Conservation (phyloP, 2,329 filamentous ascomycete species). For the Cadophora sp. region DNA sequence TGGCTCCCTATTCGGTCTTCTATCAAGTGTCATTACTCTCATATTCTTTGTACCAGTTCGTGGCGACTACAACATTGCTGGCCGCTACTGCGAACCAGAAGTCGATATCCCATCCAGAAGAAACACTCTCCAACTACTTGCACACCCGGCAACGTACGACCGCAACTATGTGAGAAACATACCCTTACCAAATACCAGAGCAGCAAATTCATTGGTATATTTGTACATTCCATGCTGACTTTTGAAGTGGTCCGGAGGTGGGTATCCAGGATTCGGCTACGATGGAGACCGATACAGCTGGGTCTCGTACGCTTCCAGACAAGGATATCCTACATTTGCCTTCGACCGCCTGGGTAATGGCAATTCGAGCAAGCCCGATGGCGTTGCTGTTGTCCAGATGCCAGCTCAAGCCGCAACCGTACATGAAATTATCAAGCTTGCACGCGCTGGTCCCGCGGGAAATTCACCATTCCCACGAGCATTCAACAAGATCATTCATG, state of each 20-base stretch:
- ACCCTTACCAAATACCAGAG: not conserved
- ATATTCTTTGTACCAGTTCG: slow-evolving; percentile 16
- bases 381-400: slow-evolving; percentile 36
- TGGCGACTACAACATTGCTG: slow-evolving; percentile 26
- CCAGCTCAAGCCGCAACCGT: slow-evolving; percentile 39
- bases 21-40: slow-evolving; percentile 17
- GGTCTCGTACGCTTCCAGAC: slow-evolving; percentile 33
- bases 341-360: slow-evolving; percentile 41
- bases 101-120: slow-evolving; percentile 25
- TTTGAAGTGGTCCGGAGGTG: slow-evolving; percentile 33
- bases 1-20: slow-evolving; percentile 14
- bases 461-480: slow-evolving; percentile 29
- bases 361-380: slow-evolving; percentile 38
- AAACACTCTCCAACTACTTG: slow-evolving; percentile 29
- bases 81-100: slow-evolving; percentile 31
- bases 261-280: slow-evolving; percentile 28
- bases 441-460: slow-evolving; percentile 12
- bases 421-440: slow-evolving; percentile 35
- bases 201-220: no score
- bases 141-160: slow-evolving; percentile 31
- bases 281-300: slow-evolving; percentile 35
- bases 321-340: slow-evolving; percentile 39
- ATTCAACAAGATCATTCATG: slow-evolving; percentile 37
- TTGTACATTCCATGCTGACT: not conserved
- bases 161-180: slow-evolving; percentile 27